Conservation (phyloP, 2,329 filamentous ascomycete genomes). For the Pyrenophora tritici-repentis region DNA sequence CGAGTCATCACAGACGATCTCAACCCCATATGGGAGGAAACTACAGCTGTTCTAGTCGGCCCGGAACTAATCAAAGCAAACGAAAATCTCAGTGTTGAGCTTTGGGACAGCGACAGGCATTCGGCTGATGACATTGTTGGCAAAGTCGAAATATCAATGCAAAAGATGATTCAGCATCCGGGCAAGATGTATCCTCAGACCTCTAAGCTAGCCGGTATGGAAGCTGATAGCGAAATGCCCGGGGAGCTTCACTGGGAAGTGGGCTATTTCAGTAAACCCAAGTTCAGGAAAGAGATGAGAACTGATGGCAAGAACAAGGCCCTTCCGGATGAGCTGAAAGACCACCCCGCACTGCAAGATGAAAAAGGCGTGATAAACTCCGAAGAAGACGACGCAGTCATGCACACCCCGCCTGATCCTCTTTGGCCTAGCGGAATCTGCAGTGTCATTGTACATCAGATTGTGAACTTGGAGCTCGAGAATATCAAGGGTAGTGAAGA, state of each 20-base stretch:
- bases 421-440: constrained; percentile 92
- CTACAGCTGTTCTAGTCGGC: constrained; percentile 81
- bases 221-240: constrained; percentile 85
- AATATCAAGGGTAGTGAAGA: constrained; percentile 85
- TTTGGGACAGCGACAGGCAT: constrained; percentile 94
- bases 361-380: constrained; percentile 80
- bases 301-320: constrained; percentile 84
- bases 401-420: constrained; percentile 91
- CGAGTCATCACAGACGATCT: constrained; percentile 93
- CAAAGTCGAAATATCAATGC: constrained; percentile 90
- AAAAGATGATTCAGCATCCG: constrained; percentile 92
- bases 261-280: constrained; percentile 89
- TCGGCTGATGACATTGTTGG: constrained; percentile 94
- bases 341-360: constrained; percentile 80
- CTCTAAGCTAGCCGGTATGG: constrained; percentile 80
- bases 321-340: constrained; percentile 73
- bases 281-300: constrained; percentile 80
- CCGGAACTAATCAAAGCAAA: constrained; percentile 90
- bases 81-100: constrained; percentile 88
- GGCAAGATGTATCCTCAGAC: constrained; percentile 90
- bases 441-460: constrained; percentile 87
- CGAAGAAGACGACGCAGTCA: constrained; percentile 79
- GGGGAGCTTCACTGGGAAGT: constrained; percentile 96
- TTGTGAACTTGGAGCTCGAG: constrained; percentile 90
- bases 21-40: constrained; percentile 92